These are phyloP conservation scores for Byssoonygena ceratinophila DNA, from an alignment of 2,329 filamentous ascomycete species.

Conservation along the genomic window DNA sequence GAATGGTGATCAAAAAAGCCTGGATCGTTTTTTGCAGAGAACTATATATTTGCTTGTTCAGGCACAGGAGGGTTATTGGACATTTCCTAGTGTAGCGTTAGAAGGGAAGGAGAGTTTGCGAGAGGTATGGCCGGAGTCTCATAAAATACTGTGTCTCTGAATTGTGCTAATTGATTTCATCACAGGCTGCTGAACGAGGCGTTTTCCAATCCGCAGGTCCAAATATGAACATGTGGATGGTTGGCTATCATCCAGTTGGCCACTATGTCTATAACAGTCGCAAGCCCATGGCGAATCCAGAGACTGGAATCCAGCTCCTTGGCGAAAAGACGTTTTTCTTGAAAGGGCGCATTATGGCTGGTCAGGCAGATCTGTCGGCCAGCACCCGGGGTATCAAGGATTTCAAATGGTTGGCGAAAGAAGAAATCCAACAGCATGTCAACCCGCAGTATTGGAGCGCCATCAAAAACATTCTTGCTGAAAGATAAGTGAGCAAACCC, in stretches of 20 bases:
- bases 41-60: constrained; percentile 84
- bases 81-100: constrained; percentile 65
- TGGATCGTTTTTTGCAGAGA: constrained; percentile 68
- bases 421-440: constrained; percentile 66
- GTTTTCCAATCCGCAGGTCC: constrained; percentile 66
- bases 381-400: constrained; percentile 66
- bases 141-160: neutral
- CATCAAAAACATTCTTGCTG: constrained; percentile 73
- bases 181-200: constrained; percentile 68
- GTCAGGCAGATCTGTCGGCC: constrained; percentile 60
- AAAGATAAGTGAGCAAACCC: constrained; percentile 46
- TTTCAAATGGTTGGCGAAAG: constrained; percentile 85
- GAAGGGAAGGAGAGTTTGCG: constrained; percentile 64
- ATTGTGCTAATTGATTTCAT: neutral
- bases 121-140: constrained; percentile 51
- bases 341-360: constrained; percentile 92
- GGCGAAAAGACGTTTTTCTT: constrained; percentile 90
- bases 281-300: constrained; percentile 34
- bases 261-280: constrained; percentile 56
- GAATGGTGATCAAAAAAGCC: constrained; percentile 60
- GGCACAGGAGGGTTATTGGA: constrained; percentile 59
- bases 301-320: constrained; percentile 34
- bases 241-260: constrained; percentile 80
- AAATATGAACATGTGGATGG: constrained; percentile 99
- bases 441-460: constrained; percentile 58